Evolutionary conservation across 306 rosid genomes (phyloP).

Genomic region (Trifolium subterraneum): DNA sequence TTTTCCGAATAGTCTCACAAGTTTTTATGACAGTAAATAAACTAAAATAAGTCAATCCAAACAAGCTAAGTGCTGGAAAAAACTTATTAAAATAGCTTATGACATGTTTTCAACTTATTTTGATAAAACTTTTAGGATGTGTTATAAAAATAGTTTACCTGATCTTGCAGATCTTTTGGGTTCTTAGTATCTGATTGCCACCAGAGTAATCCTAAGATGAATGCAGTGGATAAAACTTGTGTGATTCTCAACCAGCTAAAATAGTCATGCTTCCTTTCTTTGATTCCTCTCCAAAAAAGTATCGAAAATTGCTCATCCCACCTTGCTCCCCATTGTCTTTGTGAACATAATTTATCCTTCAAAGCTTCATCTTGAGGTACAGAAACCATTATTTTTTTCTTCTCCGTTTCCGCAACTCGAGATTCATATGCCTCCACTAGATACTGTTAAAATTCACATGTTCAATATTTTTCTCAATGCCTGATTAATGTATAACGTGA

Average conservation of each 20-base stretch:
- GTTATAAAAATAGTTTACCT: slow-evolving; percentile 53
- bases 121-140: too few relatives aligned
- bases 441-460: slow-evolving; percentile 58
- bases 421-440: slow-evolving; percentile 88
- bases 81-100: too few relatives aligned
- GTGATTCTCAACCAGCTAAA: slow-evolving; percentile 97
- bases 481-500: neutral
- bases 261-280: slow-evolving; percentile 85
- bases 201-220: slow-evolving; percentile 95
- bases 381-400: slow-evolving; percentile 68
- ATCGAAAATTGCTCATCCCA: slow-evolving; percentile 87
- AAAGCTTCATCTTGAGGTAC: slow-evolving; percentile 66
- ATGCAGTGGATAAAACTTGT: slow-evolving; percentile 93
- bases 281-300: slow-evolving; percentile 82
- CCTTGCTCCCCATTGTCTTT: slow-evolving; percentile 85
- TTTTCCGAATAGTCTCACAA: too few relatives aligned
- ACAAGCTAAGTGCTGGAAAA: too few relatives aligned
- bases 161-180: slow-evolving; percentile 81
- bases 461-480: neutral
- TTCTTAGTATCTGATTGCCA: slow-evolving; percentile 79
- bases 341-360: slow-evolving; percentile 56
- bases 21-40: too few relatives aligned
- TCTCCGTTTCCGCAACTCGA: slow-evolving; percentile 74
- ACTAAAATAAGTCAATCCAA: too few relatives aligned
- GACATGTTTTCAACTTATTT: too few relatives aligned